Percentiles rank a stretch among this genome's conserved stretches.
These are phyloP conservation scores for Senecio squalidus DNA, from an alignment of 140 eudicot genomes.

Conservation along the genomic window DNA sequence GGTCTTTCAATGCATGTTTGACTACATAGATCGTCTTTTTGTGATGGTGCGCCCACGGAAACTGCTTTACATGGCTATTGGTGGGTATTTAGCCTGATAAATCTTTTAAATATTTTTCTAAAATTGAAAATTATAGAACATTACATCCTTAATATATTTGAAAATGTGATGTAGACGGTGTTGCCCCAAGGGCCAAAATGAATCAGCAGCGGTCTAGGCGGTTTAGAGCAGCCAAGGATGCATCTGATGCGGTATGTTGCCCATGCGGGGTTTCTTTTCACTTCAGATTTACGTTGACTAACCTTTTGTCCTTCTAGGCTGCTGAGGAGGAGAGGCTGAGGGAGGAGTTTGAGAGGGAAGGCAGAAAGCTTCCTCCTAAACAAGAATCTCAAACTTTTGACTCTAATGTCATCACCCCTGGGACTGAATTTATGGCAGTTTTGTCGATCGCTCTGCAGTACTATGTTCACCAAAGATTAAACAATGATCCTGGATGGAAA, in stretches of 20 bases:
- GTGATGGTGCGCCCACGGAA: constrained; percentile 91
- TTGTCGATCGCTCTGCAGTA: constrained; percentile 88
- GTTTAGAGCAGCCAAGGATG: constrained; percentile 97
- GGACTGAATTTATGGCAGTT: constrained; percentile 90
- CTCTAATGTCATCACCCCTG: constrained; percentile 84
- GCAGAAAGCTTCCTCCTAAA: constrained; percentile 85
- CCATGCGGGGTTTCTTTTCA: constrained; percentile 10
- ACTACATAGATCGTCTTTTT: constrained; percentile 94
- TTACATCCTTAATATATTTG: not conserved
- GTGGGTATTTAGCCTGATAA: constrained; percentile 39
- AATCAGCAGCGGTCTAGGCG: constrained; percentile 96
- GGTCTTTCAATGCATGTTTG: constrained; percentile 87
- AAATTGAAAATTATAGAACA: not conserved
- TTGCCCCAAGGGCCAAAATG: constrained; percentile 99
- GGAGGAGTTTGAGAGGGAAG: constrained; percentile 80
- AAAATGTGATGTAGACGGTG: constrained; percentile 65
- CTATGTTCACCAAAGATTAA: constrained; percentile 77
- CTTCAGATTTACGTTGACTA: not conserved
- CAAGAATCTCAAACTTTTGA: constrained; percentile 70
- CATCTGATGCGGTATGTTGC: constrained; percentile 70
- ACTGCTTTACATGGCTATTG: constrained; percentile 89
- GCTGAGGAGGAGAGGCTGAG: constrained; percentile 75
- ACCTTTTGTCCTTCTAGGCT: constrained; percentile 37
- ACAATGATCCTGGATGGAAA: constrained; percentile 96
- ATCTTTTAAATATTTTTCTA: not conserved